Evolutionary conservation across 1,139 yeast genomes (phyloP), one percentile per base, ranked within the genome.

Genomic region (Blastobotrys illinoisensis): DNA sequence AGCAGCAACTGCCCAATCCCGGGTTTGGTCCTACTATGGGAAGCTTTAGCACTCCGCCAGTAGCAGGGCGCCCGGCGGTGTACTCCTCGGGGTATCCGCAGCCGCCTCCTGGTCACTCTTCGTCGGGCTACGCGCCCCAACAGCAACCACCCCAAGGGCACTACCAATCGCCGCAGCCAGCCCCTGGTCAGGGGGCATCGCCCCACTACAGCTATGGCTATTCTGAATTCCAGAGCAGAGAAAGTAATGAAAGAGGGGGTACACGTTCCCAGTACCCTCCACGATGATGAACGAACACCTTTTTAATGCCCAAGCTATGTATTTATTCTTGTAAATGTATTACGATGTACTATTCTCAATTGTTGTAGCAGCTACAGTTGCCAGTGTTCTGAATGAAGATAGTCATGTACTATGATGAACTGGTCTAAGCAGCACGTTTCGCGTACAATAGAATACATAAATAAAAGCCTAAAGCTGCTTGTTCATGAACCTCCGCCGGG

Each of bases 401-500:
- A n/a, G n/a, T n/a, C n/a, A n/a, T n/a, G n/a, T n/a, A n/a, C n/a
- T n/a, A n/a, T n/a, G n/a, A n/a, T n/a, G n/a, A n/a, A n/a, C n/a
- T n/a, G n/a, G 13, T 26, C 32, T 26, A 26, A 26, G 13, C 32
- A 26, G 32, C 32, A 9, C 32, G 13, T 26, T 5, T 11, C 6
- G 32, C 13, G 32, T 26, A 7, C 16, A 32, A n/a, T 32, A 32
- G 7, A 32, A 32, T 32, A 32, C 40, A 32, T 32, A 32, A 32
- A 32, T 32, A 32, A 13, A 32, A 26, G 9, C 14, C 16, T n/a
- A 32, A n/a, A 32, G 40, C 40, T 32, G 40, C 74, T 89, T 88
- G 74, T 93, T 93, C 99, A 93, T 93, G 70, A 93, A 93, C 69
- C 89, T 83, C 74, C 96, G 85, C 74, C 95, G 85, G 48, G 97